A percentile compares a stretch with the other conserved stretches of the same genome.
These are phyloP conservation scores for Sclerotiophoma versabilis DNA, from an alignment of 2,329 filamentous ascomycete genomes.

Conservation along the genomic window DNA sequence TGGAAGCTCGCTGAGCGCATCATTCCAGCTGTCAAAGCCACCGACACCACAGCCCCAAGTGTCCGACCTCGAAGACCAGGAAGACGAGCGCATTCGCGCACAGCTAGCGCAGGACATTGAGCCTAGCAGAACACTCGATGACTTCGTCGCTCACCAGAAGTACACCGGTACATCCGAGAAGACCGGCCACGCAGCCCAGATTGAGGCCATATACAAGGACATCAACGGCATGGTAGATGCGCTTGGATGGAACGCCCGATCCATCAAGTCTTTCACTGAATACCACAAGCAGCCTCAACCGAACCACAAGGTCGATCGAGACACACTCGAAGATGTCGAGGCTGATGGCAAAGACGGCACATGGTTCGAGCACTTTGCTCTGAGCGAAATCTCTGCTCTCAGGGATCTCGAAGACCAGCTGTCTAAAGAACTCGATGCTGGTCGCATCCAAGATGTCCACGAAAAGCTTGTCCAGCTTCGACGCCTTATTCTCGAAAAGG, in stretches of 20 bases:
- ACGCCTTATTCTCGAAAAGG: conserved; percentile 72
- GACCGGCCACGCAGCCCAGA: conserved; percentile 54
- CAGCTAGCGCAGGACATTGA: conserved; percentile 67
- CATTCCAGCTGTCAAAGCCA: conserved; percentile 43
- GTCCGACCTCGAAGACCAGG: conserved; percentile 58
- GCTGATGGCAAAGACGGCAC: conserved; percentile 45
- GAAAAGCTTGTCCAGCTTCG: conserved; percentile 73
- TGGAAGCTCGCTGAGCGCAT: conserved; percentile 42
- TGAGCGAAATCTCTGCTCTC: conserved; percentile 78
- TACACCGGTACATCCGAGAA: conserved; percentile 51
- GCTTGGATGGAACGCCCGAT: conserved; percentile 83
- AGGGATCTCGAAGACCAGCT: conserved; percentile 68
- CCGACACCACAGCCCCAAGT: conserved; percentile 49
- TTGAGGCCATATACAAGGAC: conserved; percentile 70
- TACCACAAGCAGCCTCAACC: conserved; percentile 63
- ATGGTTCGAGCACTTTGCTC: conserved; percentile 71
- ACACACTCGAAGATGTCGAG: conserved; percentile 65
- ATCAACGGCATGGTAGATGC: conserved; percentile 96
- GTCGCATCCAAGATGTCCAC: conserved; percentile 71
- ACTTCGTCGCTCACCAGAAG: conserved; percentile 68
- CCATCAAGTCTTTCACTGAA: conserved; percentile 65
- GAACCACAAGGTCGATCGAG: conserved; percentile 63
- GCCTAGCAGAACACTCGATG: conserved; percentile 68
- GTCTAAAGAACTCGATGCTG: conserved; percentile 68
- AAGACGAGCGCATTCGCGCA: conserved; percentile 72